Evolutionary conservation across 306 rosid species (phyloP), one percentile per base, ranked within the genome.

Genomic region (Cyamopsis tetragonoloba): DNA sequence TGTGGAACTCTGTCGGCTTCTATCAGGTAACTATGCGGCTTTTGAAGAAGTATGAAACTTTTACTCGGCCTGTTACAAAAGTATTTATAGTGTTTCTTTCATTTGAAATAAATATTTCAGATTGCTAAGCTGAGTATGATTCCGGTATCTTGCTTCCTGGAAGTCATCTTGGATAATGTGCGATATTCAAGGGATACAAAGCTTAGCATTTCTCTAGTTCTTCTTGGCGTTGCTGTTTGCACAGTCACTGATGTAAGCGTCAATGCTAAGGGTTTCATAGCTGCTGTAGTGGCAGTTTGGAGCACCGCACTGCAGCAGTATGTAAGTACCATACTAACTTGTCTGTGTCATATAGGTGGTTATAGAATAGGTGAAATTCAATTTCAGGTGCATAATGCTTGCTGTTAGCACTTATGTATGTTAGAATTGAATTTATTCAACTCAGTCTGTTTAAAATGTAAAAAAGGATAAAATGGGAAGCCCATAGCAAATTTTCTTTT

Each of bases 1-100:
- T 89, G 96, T 84, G 93, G 93, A 89, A 89, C 79, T 87, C 96
- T 65, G 93, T 89, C 7, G 96, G 96, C 61, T 89, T 89, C 80
- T 89, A 89, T 78, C 96, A 86, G 92, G 96, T 86, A 66, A 69
- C 48, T 66, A 34, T 27, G n/a, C 13, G 20, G 7, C 55, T 12
- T 31, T 18, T 18, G 26, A 37, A 41, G 14, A 79, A 19, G 59
- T 15, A 15, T 57, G 48, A 61, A 19, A 70, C 44, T 20, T 47
- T 43, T 13, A 14, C 15, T 57, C 69, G 14, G 32, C 22, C 18
- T 15, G 3, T 34, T 12, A 28, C 23, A 7, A 48, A 46, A 73
- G 44, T 58, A 24, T 50, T 53, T 18, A 62, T 59, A 41, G 15
- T 38, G 20, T 26, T 57, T 43, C 27, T 27, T 70, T 10, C 51